Percentiles rank a stretch among this genome's conserved stretches.
Evolutionary conservation across 75 land plant species (phyloP).

Genomic region (Isoetes taiwanensis): DNA sequence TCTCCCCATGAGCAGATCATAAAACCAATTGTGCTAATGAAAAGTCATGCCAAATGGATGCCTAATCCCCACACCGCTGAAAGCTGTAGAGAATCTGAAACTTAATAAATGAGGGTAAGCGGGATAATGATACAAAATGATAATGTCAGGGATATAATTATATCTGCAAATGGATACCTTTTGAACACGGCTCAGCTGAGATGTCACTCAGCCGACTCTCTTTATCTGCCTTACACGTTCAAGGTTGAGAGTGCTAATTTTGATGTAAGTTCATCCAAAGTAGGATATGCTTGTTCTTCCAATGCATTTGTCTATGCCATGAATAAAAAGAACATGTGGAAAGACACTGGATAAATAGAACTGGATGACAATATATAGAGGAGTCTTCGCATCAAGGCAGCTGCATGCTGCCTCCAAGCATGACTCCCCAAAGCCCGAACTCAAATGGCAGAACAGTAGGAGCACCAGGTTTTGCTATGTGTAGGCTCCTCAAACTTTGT

Average conservation of each 20-base stretch:
- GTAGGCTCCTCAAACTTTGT: constrained; percentile 6
- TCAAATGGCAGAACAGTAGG: constrained; percentile 25
- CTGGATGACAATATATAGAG: no score
- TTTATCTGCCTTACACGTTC: constrained; percentile 63
- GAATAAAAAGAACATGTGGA: not conserved
- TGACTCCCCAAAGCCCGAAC: constrained; percentile 20
- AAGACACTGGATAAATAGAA: no score
- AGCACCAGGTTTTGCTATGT: constrained; percentile 11
- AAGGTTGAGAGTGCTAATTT: constrained; percentile 60
- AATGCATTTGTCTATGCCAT: constrained; percentile 39
- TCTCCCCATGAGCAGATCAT: no score
- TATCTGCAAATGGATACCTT: no score
- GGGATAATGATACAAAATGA: no score
- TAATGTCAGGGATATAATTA: no score
- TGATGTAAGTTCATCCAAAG: constrained; percentile 56
- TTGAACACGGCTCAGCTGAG: constrained; percentile 52
- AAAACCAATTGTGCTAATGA: no score
- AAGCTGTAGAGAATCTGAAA: no score
- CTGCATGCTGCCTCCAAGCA: constrained; percentile 29
- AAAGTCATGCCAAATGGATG: no score
- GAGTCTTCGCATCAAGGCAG: constrained; percentile 21
- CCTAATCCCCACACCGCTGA: no score
- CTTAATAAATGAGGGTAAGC: no score
- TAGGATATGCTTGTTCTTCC: constrained; percentile 55
- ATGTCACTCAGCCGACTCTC: constrained; percentile 47